These are phyloP conservation scores for Trichothecium sympodiale DNA, from an alignment of 2,329 filamentous ascomycete species.

Conservation along the genomic window DNA sequence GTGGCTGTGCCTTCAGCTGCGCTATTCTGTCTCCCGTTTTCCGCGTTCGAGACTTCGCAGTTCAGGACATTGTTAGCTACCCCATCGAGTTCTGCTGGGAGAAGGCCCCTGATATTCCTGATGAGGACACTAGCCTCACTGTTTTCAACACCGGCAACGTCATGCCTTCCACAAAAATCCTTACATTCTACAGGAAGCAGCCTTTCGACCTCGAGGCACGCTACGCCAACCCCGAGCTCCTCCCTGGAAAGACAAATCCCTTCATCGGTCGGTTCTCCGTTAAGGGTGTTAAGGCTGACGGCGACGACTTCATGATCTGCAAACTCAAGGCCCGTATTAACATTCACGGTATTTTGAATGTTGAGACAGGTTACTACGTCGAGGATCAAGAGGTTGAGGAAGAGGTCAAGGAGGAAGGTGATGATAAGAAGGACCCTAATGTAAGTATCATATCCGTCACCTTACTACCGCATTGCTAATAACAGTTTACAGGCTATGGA, in stretches of 20 bases:
- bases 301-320: slow-evolving; percentile 98
- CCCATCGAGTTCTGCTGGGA: slow-evolving; percentile 99
- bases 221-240: slow-evolving; percentile 74
- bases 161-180: slow-evolving; percentile 96
- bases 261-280: slow-evolving; percentile 98
- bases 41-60: slow-evolving; percentile 94
- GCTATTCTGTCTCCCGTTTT: slow-evolving; percentile 95
- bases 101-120: slow-evolving; percentile 94
- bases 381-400: slow-evolving; percentile 97
- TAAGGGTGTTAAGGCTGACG: slow-evolving; percentile 90
- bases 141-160: slow-evolving; percentile 97
- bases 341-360: slow-evolving; percentile 89
- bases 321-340: slow-evolving; percentile 97
- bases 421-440: slow-evolving; percentile 57
- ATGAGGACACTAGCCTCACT: slow-evolving; percentile 93
- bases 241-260: slow-evolving; percentile 82
- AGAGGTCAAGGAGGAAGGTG: slow-evolving; percentile 59
- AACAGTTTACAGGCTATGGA: slow-evolving; percentile 60
- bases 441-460: slow-evolving; percentile 40
- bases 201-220: slow-evolving; percentile 91
- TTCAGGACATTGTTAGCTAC: slow-evolving; percentile 96
- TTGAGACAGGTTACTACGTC: slow-evolving; percentile 95
- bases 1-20: slow-evolving; percentile 94
- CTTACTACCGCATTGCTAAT: slow-evolving; percentile 5
- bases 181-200: slow-evolving; percentile 98